Percentiles rank a stretch among this genome's conserved stretches.
Conservation (phyloP, 208 protist species). For the Angomonas deanei region DNA sequence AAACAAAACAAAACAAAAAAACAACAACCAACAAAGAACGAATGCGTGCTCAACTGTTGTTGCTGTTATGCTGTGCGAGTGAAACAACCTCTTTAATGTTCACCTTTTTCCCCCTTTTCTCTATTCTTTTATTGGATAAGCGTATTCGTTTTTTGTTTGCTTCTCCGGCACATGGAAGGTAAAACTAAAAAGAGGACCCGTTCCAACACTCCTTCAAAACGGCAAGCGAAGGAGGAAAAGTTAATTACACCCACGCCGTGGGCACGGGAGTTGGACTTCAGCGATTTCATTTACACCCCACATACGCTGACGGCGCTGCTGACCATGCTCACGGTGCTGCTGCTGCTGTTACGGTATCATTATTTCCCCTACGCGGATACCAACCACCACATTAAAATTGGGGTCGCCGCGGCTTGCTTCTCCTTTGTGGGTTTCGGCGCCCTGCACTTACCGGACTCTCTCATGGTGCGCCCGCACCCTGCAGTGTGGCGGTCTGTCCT, state of each 20-base stretch:
- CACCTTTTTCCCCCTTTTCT: not conserved
- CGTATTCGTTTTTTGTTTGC: not conserved
- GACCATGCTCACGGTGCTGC: slow-evolving; percentile 29
- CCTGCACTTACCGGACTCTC: slow-evolving; percentile 89
- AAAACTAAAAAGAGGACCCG: not conserved
- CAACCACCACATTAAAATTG: slow-evolving; percentile 54
- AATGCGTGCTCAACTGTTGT: not conserved
- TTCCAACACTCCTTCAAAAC: too few relatives aligned
- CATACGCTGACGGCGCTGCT: slow-evolving; percentile 60
- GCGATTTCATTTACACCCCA: slow-evolving; percentile 47
- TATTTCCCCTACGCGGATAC: slow-evolving; percentile 38
- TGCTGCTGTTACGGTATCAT: slow-evolving; percentile 61
- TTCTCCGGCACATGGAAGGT: not conserved
- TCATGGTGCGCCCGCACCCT: slow-evolving; percentile 95
- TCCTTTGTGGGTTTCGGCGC: slow-evolving; percentile 89
- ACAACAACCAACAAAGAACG: not conserved
- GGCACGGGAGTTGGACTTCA: slow-evolving; percentile 48
- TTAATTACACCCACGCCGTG: slow-evolving; percentile 37
- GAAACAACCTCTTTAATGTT: too few relatives aligned
- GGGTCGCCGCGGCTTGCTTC: slow-evolving; percentile 51
- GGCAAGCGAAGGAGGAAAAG: slow-evolving; percentile 2
- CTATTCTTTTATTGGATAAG: not conserved
- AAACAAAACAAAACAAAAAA: not conserved
- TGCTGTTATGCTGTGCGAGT: too few relatives aligned
- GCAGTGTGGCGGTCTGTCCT: slow-evolving; percentile 92